Evolutionary conservation across 2,329 filamentous ascomycete species (phyloP), one percentile per base, ranked within the genome.

Genomic region (Aureobasidium sp.): DNA sequence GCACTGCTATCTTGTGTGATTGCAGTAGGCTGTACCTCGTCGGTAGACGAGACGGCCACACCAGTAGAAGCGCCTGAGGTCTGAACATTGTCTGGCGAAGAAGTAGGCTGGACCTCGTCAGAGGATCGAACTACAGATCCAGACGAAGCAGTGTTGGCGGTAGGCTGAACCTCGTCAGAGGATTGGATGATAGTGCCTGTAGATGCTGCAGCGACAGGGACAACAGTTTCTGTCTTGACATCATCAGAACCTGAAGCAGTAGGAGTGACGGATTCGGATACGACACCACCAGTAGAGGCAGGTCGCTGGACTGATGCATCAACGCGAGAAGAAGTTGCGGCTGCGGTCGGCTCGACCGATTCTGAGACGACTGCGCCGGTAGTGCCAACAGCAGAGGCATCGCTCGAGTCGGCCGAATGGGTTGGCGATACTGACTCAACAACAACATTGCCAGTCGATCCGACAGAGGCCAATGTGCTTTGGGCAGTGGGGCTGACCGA

Each of bases 401-500:
- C 50, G 9, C 39, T 62, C 15, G 36, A 46, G 10, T 52, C 59
- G 15, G 29, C 36, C 32, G 59, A 53, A 32, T 6, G 32, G 17
- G 61, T 63, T 13, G 61, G 61, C 8, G 46, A 44, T 8, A 59
- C 53, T 17, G 51, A 57, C 27, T 63, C 61, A 6, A 47, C 46
- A 8, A 59, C 17, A 13, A 52, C 34, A 20, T 15, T 37, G 4
- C 61, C 61, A 20, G 61, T 63, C 12, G 61, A 63, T 8, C 32
- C 61, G 24, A 44, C 15, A 26, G 47, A 61, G 10, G 48, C 36
- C n/a, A 43, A 4, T 12, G 59, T 36, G 36, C 44, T 15, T 24
- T 37, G 29, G 2, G 57, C 57, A 15, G 47, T 60, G 1, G 57
- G 44, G 20, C 32, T 29, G 13, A 63, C 61, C 17, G 51, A 57